A percentile compares a stretch with the other conserved stretches of the same genome.
Conservation (phyloP, 441 rosid genomes). For the Syzygium syzygioides region DNA sequence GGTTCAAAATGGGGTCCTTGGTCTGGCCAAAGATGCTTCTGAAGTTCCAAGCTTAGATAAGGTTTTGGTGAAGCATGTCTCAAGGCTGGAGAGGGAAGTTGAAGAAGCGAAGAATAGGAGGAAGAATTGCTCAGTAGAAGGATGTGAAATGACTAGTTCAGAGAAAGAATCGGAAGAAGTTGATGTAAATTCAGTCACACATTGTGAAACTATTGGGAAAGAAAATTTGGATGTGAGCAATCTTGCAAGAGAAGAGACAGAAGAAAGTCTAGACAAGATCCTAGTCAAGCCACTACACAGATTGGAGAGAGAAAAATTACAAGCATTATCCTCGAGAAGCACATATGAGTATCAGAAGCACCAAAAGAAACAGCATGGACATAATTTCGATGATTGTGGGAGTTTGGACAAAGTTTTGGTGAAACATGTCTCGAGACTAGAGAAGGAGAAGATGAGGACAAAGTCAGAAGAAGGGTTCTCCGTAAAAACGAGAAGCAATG, state of each 20-base stretch:
- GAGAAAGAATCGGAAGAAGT: not conserved
- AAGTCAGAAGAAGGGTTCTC: constrained; percentile 21
- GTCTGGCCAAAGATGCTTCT: constrained; percentile 12
- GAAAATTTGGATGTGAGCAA: constrained; percentile 46
- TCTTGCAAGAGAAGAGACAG: constrained; percentile 14
- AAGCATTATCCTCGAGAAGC: constrained; percentile 24
- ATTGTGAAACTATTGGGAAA: constrained; percentile 19
- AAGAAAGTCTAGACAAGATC: constrained; percentile 50
- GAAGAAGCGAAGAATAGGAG: constrained; percentile 48
- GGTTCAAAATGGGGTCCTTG: constrained; percentile 16
- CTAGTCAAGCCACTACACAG: constrained; percentile 51
- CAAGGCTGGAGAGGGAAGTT: constrained; percentile 61
- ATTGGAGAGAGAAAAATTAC: constrained; percentile 43
- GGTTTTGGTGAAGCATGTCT: constrained; percentile 47
- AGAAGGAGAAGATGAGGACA: constrained; percentile 41
- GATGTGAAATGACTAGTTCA: not conserved
- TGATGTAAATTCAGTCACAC: not conserved
- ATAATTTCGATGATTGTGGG: constrained; percentile 22
- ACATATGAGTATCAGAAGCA: constrained; percentile 21
- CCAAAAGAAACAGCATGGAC: constrained; percentile 25
- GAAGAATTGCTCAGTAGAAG: constrained; percentile 9
- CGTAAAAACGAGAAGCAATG: constrained; percentile 5
- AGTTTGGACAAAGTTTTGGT: constrained; percentile 58
- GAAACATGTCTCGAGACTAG: constrained; percentile 51
- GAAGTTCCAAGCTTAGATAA: constrained; percentile 45